Evolutionary conservation across 768 basidiomycete species (phyloP).

Genomic region (Phaeolepiota aurea): DNA sequence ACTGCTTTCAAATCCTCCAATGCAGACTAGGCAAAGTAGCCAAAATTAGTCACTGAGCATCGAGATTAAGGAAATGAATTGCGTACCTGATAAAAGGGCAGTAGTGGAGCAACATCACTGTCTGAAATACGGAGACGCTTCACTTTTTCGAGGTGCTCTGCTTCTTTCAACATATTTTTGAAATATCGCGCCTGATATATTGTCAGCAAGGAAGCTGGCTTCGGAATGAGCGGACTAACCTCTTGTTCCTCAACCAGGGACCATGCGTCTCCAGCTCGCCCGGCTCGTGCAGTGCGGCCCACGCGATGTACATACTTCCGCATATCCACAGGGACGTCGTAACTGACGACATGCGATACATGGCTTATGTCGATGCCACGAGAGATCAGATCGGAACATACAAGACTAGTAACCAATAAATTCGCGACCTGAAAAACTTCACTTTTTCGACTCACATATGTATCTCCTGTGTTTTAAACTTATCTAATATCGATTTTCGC

Average conservation of each 20-base stretch:
- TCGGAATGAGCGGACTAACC: constrained; percentile 18
- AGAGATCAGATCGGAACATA: constrained; percentile 96
- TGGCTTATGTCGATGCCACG: constrained; percentile 93
- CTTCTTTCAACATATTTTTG: constrained; percentile 70
- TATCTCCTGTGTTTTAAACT: constrained; percentile 75
- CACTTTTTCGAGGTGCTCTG: constrained; percentile 61
- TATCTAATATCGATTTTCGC: constrained; percentile 67
- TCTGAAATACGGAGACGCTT: constrained; percentile 60
- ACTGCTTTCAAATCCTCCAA: constrained; percentile 28
- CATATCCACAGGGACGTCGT: constrained; percentile 96
- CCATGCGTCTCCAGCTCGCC: constrained; percentile 85
- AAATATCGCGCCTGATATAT: constrained; percentile 69
- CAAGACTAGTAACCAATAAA: constrained; percentile 43
- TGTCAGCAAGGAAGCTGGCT: constrained; percentile 2
- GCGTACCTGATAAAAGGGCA: constrained; percentile 61
- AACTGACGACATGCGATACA: constrained; percentile 89
- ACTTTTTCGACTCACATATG: constrained; percentile 54
- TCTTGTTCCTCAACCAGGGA: constrained; percentile 93
- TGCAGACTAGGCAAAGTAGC: constrained; percentile 19
- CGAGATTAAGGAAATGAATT: neutral
- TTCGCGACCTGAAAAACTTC: neutral
- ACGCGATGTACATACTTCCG: constrained; percentile 97
- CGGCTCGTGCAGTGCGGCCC: constrained; percentile 92
- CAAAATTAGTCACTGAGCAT: constrained; percentile 1
- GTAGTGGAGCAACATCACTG: constrained; percentile 47